These are phyloP conservation scores for Penicillium longicatenatum DNA, from an alignment of 495 filamentous ascomycete genomes.

Conservation along the genomic window DNA sequence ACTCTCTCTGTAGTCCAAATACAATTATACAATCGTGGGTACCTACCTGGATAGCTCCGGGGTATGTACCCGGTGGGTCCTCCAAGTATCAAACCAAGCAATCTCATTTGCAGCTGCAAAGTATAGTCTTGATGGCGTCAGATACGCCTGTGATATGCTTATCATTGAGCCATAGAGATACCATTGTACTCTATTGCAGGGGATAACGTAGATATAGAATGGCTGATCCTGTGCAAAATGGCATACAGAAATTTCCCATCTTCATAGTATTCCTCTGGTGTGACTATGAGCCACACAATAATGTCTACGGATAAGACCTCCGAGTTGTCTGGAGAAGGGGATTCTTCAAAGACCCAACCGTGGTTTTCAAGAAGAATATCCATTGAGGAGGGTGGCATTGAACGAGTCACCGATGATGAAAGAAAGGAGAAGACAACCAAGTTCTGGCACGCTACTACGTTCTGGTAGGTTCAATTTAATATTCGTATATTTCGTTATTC, in stretches of 20 bases:
- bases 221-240: background rate
- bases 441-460: conserved; percentile 34
- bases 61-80: background rate
- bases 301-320: background rate
- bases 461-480: conserved; percentile 51
- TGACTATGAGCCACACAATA: background rate
- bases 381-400: conserved; percentile 66
- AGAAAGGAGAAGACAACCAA: conserved; percentile 57
- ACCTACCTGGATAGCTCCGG: too few species aligned
- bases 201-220: background rate
- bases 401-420: conserved; percentile 65
- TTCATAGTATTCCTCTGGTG: background rate
- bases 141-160: conserved; percentile 23
- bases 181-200: background rate
- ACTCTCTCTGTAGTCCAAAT: background rate
- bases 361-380: conserved; percentile 36
- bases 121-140: conserved; percentile 22
- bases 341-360: background rate
- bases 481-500: background rate
- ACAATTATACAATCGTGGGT: background rate
- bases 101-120: background rate
- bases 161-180: conserved; percentile 14
- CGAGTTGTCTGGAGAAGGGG: too few species aligned
- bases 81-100: conserved; percentile 3
- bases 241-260: background rate